A percentile compares a stretch with the other conserved stretches of the same genome.
These are phyloP conservation scores for Datisca glomerata DNA, from an alignment of 306 rosid genomes.

Conservation along the genomic window DNA sequence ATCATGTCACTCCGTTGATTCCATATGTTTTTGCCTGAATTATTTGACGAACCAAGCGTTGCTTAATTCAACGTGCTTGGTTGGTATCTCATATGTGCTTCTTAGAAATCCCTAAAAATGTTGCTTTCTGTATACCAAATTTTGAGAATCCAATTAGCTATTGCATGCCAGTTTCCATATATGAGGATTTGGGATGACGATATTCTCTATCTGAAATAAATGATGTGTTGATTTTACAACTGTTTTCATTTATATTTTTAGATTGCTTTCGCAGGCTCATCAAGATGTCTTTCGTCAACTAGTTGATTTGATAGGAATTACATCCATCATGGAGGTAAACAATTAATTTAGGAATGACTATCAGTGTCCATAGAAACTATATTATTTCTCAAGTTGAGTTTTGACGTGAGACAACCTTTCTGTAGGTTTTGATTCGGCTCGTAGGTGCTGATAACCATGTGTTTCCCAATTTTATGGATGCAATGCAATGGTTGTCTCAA, in stretches of 20 bases:
- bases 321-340: slow-evolving; percentile 93
- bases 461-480: slow-evolving; percentile 89
- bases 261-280: slow-evolving; percentile 56
- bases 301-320: slow-evolving; percentile 95
- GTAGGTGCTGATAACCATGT: slow-evolving; percentile 92
- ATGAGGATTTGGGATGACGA: neutral
- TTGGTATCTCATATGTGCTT: neutral
- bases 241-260: slow-evolving; percentile 5
- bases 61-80: neutral
- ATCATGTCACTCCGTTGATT: too few relatives aligned
- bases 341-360: neutral
- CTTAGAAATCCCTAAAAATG: neutral
- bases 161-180: neutral
- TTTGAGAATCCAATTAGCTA: neutral
- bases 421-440: slow-evolving; percentile 88
- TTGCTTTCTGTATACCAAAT: neutral
- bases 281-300: slow-evolving; percentile 77
- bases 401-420: slow-evolving; percentile 19
- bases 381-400: slow-evolving; percentile 8
- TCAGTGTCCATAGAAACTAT: neutral
- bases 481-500: slow-evolving; percentile 94
- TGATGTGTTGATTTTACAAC: neutral
- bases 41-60: neutral
- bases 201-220: neutral
- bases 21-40: too few relatives aligned